Evolutionary conservation across 1,284 basidiomycete genomes (phyloP), one percentile per base, ranked within the genome.

Genomic region (Boletellus deceptivus): DNA sequence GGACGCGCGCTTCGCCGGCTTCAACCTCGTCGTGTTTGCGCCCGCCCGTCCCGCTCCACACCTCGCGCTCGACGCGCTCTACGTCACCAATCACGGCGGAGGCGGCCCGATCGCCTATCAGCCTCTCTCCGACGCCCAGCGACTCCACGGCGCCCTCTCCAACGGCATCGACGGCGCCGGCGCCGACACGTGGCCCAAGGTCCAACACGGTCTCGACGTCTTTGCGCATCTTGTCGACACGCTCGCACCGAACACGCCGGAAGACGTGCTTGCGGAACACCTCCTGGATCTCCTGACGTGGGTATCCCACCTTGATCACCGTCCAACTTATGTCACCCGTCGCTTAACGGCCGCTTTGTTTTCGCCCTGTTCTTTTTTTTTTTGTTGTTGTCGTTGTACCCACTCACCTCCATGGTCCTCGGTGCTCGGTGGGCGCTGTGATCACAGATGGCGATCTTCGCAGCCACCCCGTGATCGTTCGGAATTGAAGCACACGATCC

Each of bases 11-110:
- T 89, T 82, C 63, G 84, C 87, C 38, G 89, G 89, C 3, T 91
- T 91, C 75, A 91, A 91, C 65, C 64, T 91, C 34, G 72, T 90
- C 51, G 76, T 89, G 59, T 69, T 88, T 58, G 64, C 76, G 48
- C 70, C 77, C 50, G 2, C 50, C 0, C 14, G 35, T 8, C n/a
- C 41, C 47, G 43, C 56, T 7, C 36, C 58, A 10, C 6, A 42
- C 33, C 62, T 84, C 44, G 59, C 63, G 17, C 82, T 80, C 59
- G 76, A 81, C 54, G 76, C 77, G 33, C 64, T 72, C 31, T 71
- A 80, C 55, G 75, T 86, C 48, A 87, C 86, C 27, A 91, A 91
- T 63, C 76, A 72, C 55, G 86, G 86, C 31, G 83, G 78, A 24
- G 83, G 84, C 43, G 81, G 84, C 29, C 61, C 57, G 22, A 73